Conservation (phyloP, 345 rosid genomes). For the Dovyalis caffra region DNA sequence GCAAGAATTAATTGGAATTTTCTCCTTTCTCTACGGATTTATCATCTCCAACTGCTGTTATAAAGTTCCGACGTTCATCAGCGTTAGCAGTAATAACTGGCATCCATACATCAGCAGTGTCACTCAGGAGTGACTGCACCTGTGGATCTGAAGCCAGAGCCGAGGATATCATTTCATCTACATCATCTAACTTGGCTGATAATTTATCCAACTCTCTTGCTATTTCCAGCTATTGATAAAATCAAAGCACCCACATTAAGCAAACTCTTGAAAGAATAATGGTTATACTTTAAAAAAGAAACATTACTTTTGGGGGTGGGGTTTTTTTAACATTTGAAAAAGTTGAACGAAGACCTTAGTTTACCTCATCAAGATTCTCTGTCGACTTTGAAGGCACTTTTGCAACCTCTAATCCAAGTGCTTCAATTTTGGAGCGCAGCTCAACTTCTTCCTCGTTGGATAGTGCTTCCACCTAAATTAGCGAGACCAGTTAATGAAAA, state of each 20-base stretch:
- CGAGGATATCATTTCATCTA: slow-evolving; percentile 80
- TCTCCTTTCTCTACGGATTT: slow-evolving; percentile 12
- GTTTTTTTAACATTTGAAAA: neutral
- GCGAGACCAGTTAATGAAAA: neutral
- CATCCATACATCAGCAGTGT: slow-evolving; percentile 77
- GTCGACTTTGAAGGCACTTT: slow-evolving; percentile 66
- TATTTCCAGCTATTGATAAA: slow-evolving; percentile 53
- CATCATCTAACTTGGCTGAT: slow-evolving; percentile 73
- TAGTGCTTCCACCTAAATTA: slow-evolving; percentile 61
- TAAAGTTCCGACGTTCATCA: slow-evolving; percentile 64
- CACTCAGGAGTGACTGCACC: slow-evolving; percentile 67
- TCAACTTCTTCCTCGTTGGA: slow-evolving; percentile 82
- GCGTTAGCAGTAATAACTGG: slow-evolving; percentile 82
- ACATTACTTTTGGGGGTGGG: too few species aligned
- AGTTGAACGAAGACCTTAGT: neutral
- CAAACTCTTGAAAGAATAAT: neutral
- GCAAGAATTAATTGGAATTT: neutral
- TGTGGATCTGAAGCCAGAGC: slow-evolving; percentile 70
- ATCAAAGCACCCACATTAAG: neutral
- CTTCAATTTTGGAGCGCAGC: slow-evolving; percentile 81
- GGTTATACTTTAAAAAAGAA: too few species aligned
- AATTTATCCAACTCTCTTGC: slow-evolving; percentile 80
- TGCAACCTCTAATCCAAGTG: slow-evolving; percentile 75
- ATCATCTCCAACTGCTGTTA: slow-evolving; percentile 35
- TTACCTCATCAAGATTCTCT: slow-evolving; percentile 55